A percentile compares a stretch with the other conserved stretches of the same genome.
Evolutionary conservation across 2,329 filamentous ascomycete genomes (phyloP).

Genomic region (Diaporthe batatas): DNA sequence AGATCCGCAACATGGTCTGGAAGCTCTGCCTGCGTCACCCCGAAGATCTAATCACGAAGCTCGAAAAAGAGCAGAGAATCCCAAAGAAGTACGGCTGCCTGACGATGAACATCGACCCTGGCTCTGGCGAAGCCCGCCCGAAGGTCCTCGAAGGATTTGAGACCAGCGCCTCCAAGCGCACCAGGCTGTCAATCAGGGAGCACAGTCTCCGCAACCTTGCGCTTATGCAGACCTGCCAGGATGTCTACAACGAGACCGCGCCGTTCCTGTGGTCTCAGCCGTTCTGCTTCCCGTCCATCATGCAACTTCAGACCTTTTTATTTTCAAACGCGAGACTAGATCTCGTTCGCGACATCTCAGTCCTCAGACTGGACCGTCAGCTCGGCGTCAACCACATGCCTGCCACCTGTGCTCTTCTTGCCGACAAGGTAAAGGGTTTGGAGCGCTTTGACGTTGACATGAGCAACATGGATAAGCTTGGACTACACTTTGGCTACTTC

Average conservation of each 20-base stretch:
- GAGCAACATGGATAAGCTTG: neutral
- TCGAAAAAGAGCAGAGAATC: neutral
- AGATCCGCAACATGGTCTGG: constrained; percentile 2
- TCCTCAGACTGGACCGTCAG: neutral
- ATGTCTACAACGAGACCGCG: neutral
- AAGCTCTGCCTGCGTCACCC: constrained; percentile 2
- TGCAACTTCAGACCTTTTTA: neutral
- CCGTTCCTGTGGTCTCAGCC: neutral
- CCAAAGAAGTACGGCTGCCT: neutral
- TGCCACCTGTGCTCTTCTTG: neutral
- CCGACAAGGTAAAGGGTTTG: neutral
- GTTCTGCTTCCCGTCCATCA: neutral
- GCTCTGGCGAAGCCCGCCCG: neutral
- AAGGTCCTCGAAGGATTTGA: neutral
- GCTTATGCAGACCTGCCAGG: constrained; percentile 8
- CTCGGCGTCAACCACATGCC: neutral
- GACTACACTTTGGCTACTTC: too few relatives aligned
- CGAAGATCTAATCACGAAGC: neutral
- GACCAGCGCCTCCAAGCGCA: neutral
- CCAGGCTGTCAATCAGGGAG: neutral
- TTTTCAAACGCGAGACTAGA: neutral
- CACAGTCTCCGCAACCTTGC: neutral
- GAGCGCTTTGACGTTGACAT: neutral
- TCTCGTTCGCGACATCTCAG: neutral
- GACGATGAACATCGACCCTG: neutral